Conservation (phyloP, 2,329 filamentous ascomycete species). For the Eurotiales sp. region DNA sequence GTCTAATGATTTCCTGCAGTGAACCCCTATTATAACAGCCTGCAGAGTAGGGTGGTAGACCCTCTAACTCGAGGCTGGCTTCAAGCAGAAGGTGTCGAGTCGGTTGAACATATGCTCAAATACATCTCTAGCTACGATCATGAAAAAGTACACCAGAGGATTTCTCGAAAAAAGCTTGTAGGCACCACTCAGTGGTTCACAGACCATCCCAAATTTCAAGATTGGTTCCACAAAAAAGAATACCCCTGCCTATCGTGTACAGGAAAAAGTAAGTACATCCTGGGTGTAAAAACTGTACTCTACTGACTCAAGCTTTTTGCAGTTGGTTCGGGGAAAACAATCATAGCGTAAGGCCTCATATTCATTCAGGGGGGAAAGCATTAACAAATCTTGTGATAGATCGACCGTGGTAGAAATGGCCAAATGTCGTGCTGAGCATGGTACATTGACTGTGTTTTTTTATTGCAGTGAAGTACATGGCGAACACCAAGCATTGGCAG, state of each 20-base stretch:
- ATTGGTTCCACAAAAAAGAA: slow-evolving; percentile 17
- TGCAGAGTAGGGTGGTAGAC: neutral
- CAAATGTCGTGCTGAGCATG: neutral
- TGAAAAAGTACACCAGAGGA: slow-evolving; percentile 18
- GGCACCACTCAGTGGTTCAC: slow-evolving; percentile 20
- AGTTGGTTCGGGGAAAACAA: slow-evolving; percentile 12
- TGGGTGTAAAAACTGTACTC: neutral
- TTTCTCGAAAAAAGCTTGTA: slow-evolving; percentile 18
- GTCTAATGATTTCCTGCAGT: neutral
- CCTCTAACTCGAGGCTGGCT: neutral
- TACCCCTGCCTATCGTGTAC: slow-evolving; percentile 19
- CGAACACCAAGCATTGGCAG: neutral
- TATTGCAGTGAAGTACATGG: neutral
- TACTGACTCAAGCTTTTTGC: neutral
- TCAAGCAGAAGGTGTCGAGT: neutral
- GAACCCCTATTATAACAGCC: neutral
- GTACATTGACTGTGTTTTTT: slow-evolving; percentile 6
- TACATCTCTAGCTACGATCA: slow-evolving; percentile 20
- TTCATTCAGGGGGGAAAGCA: neutral
- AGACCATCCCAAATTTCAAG: slow-evolving; percentile 16
- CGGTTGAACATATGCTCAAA: no score
- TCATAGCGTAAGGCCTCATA: slow-evolving; percentile 1
- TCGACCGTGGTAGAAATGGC: neutral
- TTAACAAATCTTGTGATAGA: neutral
- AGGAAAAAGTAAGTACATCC: slow-evolving; percentile 18